Evolutionary conservation across 2,329 filamentous ascomycete species (phyloP), one percentile per base, ranked within the genome.

Genomic region (Aspergillaceae sp.): DNA sequence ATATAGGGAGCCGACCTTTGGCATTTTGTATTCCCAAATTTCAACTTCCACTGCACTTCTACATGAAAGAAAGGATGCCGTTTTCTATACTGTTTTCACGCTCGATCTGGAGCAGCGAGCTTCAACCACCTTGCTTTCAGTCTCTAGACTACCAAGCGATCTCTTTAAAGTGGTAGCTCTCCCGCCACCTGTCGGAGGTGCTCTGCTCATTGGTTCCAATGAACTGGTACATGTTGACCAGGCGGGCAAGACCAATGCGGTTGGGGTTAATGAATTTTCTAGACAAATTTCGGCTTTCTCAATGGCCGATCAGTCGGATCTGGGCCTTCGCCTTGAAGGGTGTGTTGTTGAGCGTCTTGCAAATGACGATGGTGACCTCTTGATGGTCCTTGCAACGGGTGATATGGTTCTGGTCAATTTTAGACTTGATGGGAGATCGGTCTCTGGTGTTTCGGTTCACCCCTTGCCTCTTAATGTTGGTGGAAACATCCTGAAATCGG

Each of bases 1-100:
- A 71, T 98, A 98, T 68, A 84, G 92, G 65, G 92, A 97, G 68
- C 91, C 92, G 8, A 98, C 92, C 0, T 95, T 98, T 70, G 92
- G 91, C 47, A 90, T 98, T 50, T 75, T 98, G 37, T 92, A 88
- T 41, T 87, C 90, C 1, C 83, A 82, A 44, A 73, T 80, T 52
- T 76, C 83, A 33, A 80, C 84, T 9, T 90, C 89, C n/a, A 75
- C 77, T 46, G 83, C 87, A 3, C 73, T 97, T 44, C 68, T 83
- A 28, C 71, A 77, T 51, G 86, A 89, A 58, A 80, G 88, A 53
- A 92, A 84, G 60, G 92, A 98, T 63, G 80, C 87, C 56, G 74
- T 95, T 41, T 84, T 83, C 11, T 98, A 96, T 70, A 89, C 89
- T 61, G 91, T 98, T 51, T 95, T 96, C 61, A 96, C 92, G 0